Evolutionary conservation across 208 protist genomes (phyloP), one percentile per base, ranked within the genome.

Genomic region (Leishmania guyanensis): DNA sequence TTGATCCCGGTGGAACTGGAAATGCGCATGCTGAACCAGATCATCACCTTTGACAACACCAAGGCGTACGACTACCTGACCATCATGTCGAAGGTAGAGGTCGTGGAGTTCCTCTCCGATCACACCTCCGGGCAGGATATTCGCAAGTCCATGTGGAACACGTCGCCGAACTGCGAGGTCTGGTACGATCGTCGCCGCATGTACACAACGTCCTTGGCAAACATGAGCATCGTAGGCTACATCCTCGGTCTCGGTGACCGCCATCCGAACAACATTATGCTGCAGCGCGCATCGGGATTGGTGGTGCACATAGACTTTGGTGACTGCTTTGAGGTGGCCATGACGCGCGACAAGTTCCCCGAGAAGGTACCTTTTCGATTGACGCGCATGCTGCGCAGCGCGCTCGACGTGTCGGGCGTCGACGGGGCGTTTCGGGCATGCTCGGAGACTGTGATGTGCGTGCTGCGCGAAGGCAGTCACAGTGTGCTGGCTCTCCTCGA

Each of bases 231-330:
- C 92, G 99, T 98, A 10, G 98, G 98, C 48, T 99, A 99, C 88
- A 98, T 99, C 79, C 92, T 99, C 14, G 99, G 99, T 36, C 91
- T 99, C 0, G 99, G 99, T 73, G 99, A 99, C 89, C 94, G 99
- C 17, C 99, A 99, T 86, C 99, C 99, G 9, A 98, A 96, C 83
- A 99, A 99, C 89, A 94, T 99, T 12, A 99, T 99, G 99, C 87
- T 99, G 20, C 95, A 99, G 84, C 84, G 88, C 58, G 91, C 96
- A 39, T 89, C 94, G 8, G 99, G 99, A 43, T 95, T 99, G 48
- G 93, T 99, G 58, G 91, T 99, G 22, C 99, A 99, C 93, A 99
- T 99, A 87, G 99, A 99, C 89, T 99, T 99, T 95, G 99, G 99
- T 72, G 99, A 99, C 91, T 99, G 99, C 89, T 99, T 99, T 86